Evolutionary conservation across 768 basidiomycete species (phyloP).

Genomic region (Ramaria sp.): DNA sequence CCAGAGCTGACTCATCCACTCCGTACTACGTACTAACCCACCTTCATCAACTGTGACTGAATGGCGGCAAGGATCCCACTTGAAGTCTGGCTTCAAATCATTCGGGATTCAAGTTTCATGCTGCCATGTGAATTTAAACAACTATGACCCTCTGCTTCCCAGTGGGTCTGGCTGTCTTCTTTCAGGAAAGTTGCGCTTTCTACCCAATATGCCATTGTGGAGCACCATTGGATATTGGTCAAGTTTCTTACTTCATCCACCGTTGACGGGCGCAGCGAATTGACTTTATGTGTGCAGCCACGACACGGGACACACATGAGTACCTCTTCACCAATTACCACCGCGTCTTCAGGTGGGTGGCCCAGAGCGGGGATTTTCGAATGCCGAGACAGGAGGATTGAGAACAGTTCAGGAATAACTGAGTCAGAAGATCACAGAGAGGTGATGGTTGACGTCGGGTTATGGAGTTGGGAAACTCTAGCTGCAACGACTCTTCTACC

Average conservation of each 20-base stretch:
- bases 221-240: not conserved
- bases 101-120: conserved; percentile 1
- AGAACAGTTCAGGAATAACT: no score
- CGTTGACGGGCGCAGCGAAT: not conserved
- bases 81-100: conserved; percentile 6
- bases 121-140: not conserved
- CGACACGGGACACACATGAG: not conserved
- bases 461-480: no score
- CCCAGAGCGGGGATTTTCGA: no score
- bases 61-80: not conserved
- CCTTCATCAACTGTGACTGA: no score
- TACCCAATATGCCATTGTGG: not conserved
- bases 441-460: no score
- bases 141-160: not conserved
- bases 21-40: no score
- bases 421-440: no score
- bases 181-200: not conserved
- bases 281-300: not conserved
- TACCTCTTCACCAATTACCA: no score
- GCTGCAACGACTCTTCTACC: no score
- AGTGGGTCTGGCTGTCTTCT: not conserved
- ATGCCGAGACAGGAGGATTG: no score
- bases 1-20: no score
- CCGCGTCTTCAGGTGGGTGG: no score
- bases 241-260: not conserved